phyloP scores from a whole-genome alignment of 306 rosid genomes.

The Lagenaria siceraria region DNA sequence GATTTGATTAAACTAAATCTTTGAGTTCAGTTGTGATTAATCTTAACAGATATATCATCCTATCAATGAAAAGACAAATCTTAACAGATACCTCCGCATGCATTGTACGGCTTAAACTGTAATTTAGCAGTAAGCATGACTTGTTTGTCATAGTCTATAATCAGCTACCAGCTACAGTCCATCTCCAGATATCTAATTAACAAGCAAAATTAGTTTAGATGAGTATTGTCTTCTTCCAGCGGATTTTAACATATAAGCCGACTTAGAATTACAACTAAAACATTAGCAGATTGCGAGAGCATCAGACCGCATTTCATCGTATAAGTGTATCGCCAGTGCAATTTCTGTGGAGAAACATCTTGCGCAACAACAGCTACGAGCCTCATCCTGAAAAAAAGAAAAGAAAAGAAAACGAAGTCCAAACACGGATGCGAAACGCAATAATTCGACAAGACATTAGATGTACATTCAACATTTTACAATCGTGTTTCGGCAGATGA shows the following conservation, averaged over 20 bases:
- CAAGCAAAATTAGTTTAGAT: background rate
- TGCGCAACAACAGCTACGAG: constrained; percentile 52
- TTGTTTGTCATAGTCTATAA: background rate
- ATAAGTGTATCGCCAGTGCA: constrained; percentile 33
- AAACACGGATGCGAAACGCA: background rate
- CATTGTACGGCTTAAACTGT: background rate
- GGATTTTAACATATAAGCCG: background rate
- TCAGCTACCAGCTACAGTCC: background rate
- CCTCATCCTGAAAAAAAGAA: constrained; percentile 45
- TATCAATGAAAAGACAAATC: background rate
- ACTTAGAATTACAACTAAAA: background rate
- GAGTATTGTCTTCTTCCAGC: background rate
- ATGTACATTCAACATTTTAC: constrained; percentile 1
- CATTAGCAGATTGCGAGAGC: background rate
- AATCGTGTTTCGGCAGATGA: background rate
- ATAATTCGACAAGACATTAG: background rate
- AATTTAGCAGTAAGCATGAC: background rate
- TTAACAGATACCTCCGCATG: background rate
- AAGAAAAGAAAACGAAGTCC: background rate
- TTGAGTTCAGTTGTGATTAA: background rate
- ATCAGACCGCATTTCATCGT: background rate
- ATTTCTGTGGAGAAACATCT: constrained; percentile 51
- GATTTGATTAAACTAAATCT: background rate
- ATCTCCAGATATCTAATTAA: background rate
- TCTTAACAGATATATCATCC: background rate